Conservation (phyloP, 2,329 filamentous ascomycete genomes). For the Cordyceps javanica region DNA sequence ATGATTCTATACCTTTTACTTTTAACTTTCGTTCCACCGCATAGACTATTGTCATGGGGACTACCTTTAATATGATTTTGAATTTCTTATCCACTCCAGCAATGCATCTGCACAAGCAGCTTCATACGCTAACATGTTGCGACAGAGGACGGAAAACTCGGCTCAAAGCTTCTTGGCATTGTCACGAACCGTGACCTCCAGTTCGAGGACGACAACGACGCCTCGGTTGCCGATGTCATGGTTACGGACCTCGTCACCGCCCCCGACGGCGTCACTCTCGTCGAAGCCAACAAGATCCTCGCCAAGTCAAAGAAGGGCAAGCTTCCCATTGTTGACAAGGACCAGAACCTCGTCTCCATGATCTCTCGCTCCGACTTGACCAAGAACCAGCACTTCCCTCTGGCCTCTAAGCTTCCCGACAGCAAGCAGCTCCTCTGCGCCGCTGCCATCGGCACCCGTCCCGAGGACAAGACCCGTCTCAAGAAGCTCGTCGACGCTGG, state of each 20-base stretch:
- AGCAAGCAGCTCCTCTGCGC: conserved; percentile 97
- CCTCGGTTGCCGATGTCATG: conserved; percentile 85
- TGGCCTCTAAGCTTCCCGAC: conserved; percentile 91
- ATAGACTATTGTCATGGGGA: conserved; percentile 88
- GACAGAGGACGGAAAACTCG: conserved; percentile 81
- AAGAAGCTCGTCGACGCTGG: conserved; percentile 88
- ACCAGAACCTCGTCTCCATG: conserved; percentile 83
- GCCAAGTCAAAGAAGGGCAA: conserved; percentile 98
- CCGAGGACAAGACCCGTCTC: conserved; percentile 83
- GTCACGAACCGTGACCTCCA: conserved; percentile 97
- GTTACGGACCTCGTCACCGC: conserved; percentile 91
- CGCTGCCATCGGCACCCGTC: conserved; percentile 89
- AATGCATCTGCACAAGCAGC: not conserved
- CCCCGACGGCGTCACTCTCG: conserved; percentile 70
- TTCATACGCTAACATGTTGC: not conserved
- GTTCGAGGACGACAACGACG: conserved; percentile 72
- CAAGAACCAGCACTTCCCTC: conserved; percentile 96
- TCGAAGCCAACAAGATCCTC: conserved; percentile 88
- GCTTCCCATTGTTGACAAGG: conserved; percentile 81
- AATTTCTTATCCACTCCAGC: conserved; percentile 8
- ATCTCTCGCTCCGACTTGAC: conserved; percentile 92
- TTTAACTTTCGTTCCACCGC: conserved; percentile 99
- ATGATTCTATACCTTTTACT: conserved; percentile 75
- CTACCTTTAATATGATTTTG: conserved; percentile 29
- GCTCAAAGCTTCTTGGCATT: conserved; percentile 94